phyloP scores from a whole-genome alignment of 371 early-diverging fungal species.

The Mortierella sp. region DNA sequence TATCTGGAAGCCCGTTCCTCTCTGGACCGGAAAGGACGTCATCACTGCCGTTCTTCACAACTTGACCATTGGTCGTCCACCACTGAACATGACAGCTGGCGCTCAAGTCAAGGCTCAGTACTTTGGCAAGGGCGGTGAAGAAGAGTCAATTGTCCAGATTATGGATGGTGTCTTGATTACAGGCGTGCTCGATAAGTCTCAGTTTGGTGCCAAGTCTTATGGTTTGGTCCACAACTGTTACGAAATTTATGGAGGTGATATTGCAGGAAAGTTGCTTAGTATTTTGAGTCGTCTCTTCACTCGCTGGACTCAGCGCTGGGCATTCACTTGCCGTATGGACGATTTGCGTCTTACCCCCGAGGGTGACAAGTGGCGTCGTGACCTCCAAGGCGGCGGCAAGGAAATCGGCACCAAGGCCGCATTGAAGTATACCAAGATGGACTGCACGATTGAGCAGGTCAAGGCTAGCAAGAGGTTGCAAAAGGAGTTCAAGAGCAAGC shows the following conservation, averaged over 20 bases:
- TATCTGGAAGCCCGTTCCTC: constrained; percentile 85
- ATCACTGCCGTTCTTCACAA: constrained; percentile 91
- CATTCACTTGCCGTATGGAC: constrained; percentile 99
- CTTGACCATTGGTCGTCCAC: constrained; percentile 82
- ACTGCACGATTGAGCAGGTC: constrained; percentile 38
- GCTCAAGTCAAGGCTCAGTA: constrained; percentile 88
- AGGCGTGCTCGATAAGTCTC: constrained; percentile 98
- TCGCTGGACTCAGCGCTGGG: constrained; percentile 90
- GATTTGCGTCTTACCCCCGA: constrained; percentile 93
- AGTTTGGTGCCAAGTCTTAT: constrained; percentile 95
- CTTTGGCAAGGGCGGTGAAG: constrained; percentile 87
- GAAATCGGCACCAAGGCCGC: constrained; percentile 78
- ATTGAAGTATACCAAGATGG: constrained; percentile 79
- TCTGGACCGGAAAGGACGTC: constrained; percentile 99
- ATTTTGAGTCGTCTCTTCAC: constrained; percentile 96
- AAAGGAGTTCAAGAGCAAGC: constrained; percentile 75
- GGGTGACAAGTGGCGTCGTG: constrained; percentile 85
- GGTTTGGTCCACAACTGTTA: constrained; percentile 98
- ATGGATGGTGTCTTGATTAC: constrained; percentile 91
- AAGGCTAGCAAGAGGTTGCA: constrained; percentile 39
- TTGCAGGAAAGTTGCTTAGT: constrained; percentile 95
- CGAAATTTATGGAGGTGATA: constrained; percentile 95
- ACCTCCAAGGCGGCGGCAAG: constrained; percentile 69
- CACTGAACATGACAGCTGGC: constrained; percentile 90
- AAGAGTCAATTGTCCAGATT: constrained; percentile 88